Base-by-base conservation (phyloP, 1,139 yeast genomes). In the Zygotorulaspora mrakii region DNA sequence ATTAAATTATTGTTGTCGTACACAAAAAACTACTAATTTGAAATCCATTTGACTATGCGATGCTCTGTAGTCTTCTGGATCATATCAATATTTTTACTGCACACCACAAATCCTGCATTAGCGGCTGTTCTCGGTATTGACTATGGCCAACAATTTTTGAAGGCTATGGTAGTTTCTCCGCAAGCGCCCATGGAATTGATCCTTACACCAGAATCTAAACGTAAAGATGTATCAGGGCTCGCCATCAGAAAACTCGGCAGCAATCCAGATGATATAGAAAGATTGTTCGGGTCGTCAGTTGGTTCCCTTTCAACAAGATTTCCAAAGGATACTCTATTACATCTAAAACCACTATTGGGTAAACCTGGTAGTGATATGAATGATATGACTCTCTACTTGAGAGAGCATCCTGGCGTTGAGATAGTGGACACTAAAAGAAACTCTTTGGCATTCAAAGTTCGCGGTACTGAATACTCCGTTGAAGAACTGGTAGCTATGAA, bases 401-500 rank as follows among this genome's bases (percentile, higher is more conserved):
- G 62, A 5, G 68, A 66, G 18, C 87, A 85, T 54, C 82, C 82
- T 10, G 95, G 91, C 1, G 65, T 80, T 11, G 61, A 70, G 13
- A 54, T 86, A 2, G 67, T 71, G 2, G 66, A 76, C 23, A 63
- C 78, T 7, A 62, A 60, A 33, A 67, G 84, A 49, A 61, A 75
- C 30, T 69, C 85, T 1, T 65, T 87, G 33, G 73, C 79, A 22
- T 70, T 85, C 51, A 70, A 73, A 21, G 67, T 77, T 35, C 77
- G 74, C 3, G 70, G 70, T 18, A 61, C 62, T 9, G 67, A 69
- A 36, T 75, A 74, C 46, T 67, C 82, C 2, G 62, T 87, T 52
- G 97, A 91, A 64, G 97, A 91, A 61, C 59, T 85, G 1, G 64
- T 84, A 37, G 97, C 94, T 4, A 89, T 91, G 98, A 71, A 73